These are phyloP conservation scores for Gossypium lobatum DNA, from an alignment of 441 rosid species.

Conservation along the genomic window DNA sequence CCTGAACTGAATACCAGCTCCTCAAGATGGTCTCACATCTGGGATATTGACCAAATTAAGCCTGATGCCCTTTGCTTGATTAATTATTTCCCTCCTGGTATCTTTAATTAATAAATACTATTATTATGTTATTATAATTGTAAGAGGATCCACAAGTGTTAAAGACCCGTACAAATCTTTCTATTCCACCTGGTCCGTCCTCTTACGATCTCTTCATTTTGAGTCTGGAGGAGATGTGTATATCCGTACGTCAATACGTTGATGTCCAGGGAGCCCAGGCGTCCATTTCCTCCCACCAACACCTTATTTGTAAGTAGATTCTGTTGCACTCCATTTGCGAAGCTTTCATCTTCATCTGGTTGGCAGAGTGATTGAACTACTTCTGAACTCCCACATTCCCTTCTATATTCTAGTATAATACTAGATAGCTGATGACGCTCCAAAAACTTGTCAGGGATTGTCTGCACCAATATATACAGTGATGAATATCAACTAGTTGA, in stretches of 20 bases:
- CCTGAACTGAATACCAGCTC: neutral
- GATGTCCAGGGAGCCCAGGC: slow-evolving; percentile 30
- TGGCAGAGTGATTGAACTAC: slow-evolving; percentile 53
- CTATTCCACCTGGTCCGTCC: slow-evolving; percentile 59
- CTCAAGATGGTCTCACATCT: neutral
- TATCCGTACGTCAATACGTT: slow-evolving; percentile 23
- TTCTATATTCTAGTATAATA: slow-evolving; percentile 46
- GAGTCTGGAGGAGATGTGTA: slow-evolving; percentile 49
- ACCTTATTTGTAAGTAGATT: slow-evolving; percentile 33
- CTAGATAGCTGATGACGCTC: slow-evolving; percentile 46
- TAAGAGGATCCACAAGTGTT: no score
- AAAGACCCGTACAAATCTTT: slow-evolving; percentile 12
- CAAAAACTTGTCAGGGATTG: slow-evolving; percentile 48
- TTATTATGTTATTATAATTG: neutral
- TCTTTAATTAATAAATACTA: neutral
- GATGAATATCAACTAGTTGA: neutral
- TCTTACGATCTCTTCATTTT: slow-evolving; percentile 51
- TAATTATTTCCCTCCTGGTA: neutral
- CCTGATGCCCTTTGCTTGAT: neutral
- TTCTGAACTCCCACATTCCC: slow-evolving; percentile 54
- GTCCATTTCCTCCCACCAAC: slow-evolving; percentile 38
- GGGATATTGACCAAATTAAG: no score
- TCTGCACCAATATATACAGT: slow-evolving; percentile 23
- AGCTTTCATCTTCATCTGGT: slow-evolving; percentile 42
- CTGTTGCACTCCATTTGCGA: slow-evolving; percentile 21